A percentile compares a stretch with the other conserved stretches of the same genome.
Evolutionary conservation across 768 basidiomycete species (phyloP).

Genomic region (Panaeolus cyanescens): DNA sequence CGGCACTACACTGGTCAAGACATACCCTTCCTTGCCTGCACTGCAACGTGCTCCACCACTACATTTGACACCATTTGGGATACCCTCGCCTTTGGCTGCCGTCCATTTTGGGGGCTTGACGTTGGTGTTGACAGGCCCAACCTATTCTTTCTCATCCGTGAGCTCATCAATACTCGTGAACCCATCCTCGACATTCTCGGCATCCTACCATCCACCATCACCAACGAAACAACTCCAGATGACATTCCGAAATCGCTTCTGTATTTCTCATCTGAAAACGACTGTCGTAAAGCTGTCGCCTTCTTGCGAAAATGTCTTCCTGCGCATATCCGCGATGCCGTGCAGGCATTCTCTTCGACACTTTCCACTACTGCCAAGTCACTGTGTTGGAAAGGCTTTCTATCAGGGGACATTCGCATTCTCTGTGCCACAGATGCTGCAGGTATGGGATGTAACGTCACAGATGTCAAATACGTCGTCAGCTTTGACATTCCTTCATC

Average conservation of each 20-base stretch:
- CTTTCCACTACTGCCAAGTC: constrained; percentile 20
- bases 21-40: constrained; percentile 27
- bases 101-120: constrained; percentile 35
- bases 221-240: background rate
- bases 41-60: constrained; percentile 22
- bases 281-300: background rate
- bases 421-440: constrained; percentile 32
- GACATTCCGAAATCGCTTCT: background rate
- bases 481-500: constrained; percentile 22
- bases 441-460: constrained; percentile 32
- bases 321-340: constrained; percentile 13
- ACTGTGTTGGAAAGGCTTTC: constrained; percentile 17
- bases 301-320: constrained; percentile 16
- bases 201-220: background rate
- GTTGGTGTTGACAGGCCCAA: constrained; percentile 25
- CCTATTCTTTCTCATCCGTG: constrained; percentile 14
- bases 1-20: constrained; percentile 26
- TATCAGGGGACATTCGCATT: constrained; percentile 17
- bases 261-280: background rate
- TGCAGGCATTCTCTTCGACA: constrained; percentile 19
- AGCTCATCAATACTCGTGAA: constrained; percentile 1
- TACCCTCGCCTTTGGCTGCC: constrained; percentile 23
- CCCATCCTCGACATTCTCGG: constrained; percentile 10
- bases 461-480: constrained; percentile 22
- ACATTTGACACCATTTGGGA: constrained; percentile 29